phyloP scores from a whole-genome alignment of 768 basidiomycete species.

The Gautieria morchelliformis region DNA sequence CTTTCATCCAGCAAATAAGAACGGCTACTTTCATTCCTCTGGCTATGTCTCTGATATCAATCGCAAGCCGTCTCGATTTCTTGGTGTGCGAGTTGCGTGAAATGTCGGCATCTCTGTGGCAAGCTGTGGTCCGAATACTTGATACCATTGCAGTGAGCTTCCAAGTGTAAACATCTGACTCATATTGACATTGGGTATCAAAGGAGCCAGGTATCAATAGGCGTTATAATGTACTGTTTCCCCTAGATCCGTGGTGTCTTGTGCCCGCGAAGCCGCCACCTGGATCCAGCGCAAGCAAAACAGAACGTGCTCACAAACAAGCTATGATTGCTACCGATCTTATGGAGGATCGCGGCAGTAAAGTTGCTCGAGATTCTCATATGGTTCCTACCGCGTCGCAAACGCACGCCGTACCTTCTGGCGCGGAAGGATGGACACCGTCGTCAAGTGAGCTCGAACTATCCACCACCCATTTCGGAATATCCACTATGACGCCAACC shows the following conservation, averaged over 20 bases:
- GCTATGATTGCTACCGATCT: not conserved
- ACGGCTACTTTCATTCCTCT: constrained; percentile 66
- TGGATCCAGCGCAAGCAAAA: not conserved
- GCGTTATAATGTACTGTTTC: not conserved
- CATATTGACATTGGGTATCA: not conserved
- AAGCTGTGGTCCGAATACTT: constrained; percentile 21
- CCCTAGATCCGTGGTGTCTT: not conserved
- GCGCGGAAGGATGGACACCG: too few relatives aligned
- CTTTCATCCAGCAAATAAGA: constrained; percentile 55
- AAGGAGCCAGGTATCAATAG: not conserved
- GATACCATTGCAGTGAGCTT: constrained; percentile 23
- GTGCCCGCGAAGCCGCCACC: not conserved
- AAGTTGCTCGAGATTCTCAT: not conserved
- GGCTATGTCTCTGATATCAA: constrained; percentile 49
- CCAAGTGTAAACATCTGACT: not conserved
- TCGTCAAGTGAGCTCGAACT: too few relatives aligned
- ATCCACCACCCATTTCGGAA: too few relatives aligned
- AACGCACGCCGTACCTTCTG: too few relatives aligned
- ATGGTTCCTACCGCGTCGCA: not conserved
- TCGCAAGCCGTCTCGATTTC: constrained; percentile 46
- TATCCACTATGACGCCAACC: too few relatives aligned
- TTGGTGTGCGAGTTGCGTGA: constrained; percentile 37
- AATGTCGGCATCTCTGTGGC: constrained; percentile 22
- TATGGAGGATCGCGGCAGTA: not conserved
- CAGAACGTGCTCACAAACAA: not conserved